Conservation (phyloP, 2,329 filamentous ascomycete species). For the Colletotrichum limetticola region DNA sequence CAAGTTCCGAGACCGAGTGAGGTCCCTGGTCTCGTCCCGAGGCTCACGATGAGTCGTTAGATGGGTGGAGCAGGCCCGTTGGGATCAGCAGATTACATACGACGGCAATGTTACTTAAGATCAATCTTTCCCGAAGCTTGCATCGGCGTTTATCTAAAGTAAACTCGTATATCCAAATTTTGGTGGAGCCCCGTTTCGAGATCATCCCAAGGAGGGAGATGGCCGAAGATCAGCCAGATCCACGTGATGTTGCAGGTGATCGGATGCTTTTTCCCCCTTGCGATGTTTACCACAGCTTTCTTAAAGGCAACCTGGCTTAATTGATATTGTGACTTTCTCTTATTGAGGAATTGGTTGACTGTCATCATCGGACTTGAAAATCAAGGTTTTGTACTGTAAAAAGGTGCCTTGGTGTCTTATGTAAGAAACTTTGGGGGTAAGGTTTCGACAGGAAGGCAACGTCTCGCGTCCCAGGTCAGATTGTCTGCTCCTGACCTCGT, state of each 20-base stretch:
- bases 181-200: conserved; percentile 30
- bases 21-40: not conserved
- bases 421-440: not conserved
- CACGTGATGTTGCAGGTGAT: conserved; percentile 31
- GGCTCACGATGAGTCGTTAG: conserved; percentile 2
- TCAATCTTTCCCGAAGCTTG: conserved; percentile 31
- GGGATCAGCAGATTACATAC: conserved; percentile 27
- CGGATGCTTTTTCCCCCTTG: not conserved
- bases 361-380: not conserved
- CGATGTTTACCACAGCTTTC: not conserved
- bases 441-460: not conserved
- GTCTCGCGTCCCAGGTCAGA: not conserved
- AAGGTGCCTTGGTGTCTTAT: not conserved
- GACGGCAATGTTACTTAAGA: conserved; percentile 17
- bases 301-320: not conserved
- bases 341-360: not conserved
- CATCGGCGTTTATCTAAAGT: conserved; percentile 32
- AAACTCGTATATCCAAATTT: conserved; percentile 33
- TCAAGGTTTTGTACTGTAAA: not conserved
- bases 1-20: not conserved
- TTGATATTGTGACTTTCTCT: not conserved
- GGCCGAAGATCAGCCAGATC: conserved; percentile 18
- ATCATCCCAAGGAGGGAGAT: conserved; percentile 31
- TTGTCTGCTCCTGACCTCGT: not conserved
- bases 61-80: conserved; percentile 20